Conservation (phyloP, 176 grass and related monocot genomes). For the Secale cereale region DNA sequence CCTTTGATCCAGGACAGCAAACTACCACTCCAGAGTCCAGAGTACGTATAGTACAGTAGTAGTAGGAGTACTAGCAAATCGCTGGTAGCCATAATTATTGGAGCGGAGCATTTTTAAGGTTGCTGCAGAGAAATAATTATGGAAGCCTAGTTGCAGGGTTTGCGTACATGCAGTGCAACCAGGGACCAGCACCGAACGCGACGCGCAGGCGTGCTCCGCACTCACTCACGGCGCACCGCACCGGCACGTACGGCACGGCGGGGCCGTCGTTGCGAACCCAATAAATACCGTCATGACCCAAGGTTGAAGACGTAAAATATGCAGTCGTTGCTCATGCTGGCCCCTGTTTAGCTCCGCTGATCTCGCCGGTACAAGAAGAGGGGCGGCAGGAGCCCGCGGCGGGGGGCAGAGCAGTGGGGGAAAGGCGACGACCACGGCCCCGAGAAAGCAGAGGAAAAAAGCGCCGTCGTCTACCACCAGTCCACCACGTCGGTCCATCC, state of each 20-base stretch:
- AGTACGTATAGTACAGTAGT: too few species aligned
- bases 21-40: too few species aligned
- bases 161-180: slow-evolving; percentile 7
- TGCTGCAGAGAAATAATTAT: neutral
- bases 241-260: slow-evolving; percentile 1
- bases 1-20: neutral
- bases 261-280: neutral
- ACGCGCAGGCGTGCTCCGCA: neutral
- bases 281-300: neutral
- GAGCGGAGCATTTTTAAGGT: neutral
- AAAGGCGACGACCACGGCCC: neutral
- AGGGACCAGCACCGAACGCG: neutral
- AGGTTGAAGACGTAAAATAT: neutral
- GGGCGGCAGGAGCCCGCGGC: neutral
- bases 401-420: neutral
- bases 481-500: too few species aligned
- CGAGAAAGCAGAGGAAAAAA: neutral
- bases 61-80: neutral
- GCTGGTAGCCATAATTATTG: neutral
- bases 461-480: neutral
- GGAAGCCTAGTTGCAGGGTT: too few species aligned
- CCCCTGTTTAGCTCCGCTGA: slow-evolving; percentile 23
- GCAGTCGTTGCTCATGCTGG: too few species aligned
- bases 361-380: slow-evolving; percentile 10
- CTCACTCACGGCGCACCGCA: neutral